A percentile compares a stretch with the other conserved stretches of the same genome.
Conservation (phyloP, 2,329 filamentous ascomycete species). For the Arthrobotrys megalospora region DNA sequence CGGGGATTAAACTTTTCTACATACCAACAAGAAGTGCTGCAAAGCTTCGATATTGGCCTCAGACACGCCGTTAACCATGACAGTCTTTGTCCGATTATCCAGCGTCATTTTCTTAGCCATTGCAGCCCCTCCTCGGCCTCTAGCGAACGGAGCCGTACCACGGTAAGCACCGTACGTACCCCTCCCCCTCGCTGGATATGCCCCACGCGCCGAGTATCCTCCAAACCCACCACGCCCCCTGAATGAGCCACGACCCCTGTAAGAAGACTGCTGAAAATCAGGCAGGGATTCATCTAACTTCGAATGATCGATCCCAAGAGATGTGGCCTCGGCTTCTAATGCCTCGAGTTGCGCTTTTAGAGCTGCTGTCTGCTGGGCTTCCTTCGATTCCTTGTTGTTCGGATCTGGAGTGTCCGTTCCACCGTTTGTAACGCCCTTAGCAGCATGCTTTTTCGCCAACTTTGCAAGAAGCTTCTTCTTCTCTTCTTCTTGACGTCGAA, state of each 20-base stretch:
- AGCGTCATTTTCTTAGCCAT: conserved; percentile 74
- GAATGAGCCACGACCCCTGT: conserved; percentile 68
- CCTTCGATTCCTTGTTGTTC: conserved; percentile 64
- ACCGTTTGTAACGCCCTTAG: conserved; percentile 58
- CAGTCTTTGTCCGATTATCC: conserved; percentile 81
- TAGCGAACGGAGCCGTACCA: conserved; percentile 69
- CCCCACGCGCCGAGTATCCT: conserved; percentile 64
- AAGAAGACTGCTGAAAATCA: conserved; percentile 64
- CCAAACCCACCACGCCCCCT: conserved; percentile 66
- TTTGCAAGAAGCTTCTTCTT: conserved; percentile 75
- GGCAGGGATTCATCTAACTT: conserved; percentile 69
- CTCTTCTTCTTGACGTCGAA: conserved; percentile 77
- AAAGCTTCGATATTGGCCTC: conserved; percentile 78
- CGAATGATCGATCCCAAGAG: conserved; percentile 77
- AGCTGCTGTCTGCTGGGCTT: conserved; percentile 73
- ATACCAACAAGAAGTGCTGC: conserved; percentile 79
- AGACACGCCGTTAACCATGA: conserved; percentile 77
- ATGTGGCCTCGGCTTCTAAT: conserved; percentile 80
- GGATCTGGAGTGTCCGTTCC: conserved; percentile 36
- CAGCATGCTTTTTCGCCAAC: conserved; percentile 73
- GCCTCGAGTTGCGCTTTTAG: conserved; percentile 80
- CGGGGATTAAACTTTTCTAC: conserved; percentile 64
- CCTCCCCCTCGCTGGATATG: conserved; percentile 66
- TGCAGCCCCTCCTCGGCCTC: conserved; percentile 65
- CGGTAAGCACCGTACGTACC: conserved; percentile 68